A percentile compares a stretch with the other conserved stretches of the same genome.
These are phyloP conservation scores for Salix suchowensis DNA, from an alignment of 345 rosid species.

Conservation along the genomic window DNA sequence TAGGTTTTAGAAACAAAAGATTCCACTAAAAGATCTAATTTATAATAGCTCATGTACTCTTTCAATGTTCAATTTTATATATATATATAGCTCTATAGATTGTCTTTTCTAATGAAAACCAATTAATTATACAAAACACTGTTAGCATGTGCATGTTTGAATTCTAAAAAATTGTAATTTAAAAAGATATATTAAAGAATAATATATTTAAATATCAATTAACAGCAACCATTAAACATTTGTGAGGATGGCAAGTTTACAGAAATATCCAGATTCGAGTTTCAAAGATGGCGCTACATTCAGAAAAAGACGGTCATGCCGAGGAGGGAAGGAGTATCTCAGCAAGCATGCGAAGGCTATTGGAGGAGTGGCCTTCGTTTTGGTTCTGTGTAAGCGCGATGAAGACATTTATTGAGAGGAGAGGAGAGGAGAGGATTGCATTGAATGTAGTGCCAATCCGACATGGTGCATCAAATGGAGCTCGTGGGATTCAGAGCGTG, in stretches of 20 bases:
- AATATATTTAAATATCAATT: no score
- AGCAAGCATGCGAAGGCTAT: neutral
- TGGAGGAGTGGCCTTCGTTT: neutral
- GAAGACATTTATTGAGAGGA: neutral
- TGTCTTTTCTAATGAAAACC: no score
- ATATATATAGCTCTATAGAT: no score
- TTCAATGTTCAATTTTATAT: no score
- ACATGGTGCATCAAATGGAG: constrained; percentile 22
- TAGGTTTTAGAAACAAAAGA: no score
- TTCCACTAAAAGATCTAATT: no score
- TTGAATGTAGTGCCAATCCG: constrained; percentile 6
- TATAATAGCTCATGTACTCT: no score
- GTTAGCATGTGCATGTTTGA: no score
- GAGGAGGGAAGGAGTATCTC: neutral
- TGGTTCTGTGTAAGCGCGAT: neutral
- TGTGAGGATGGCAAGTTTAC: neutral
- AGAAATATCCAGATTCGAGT: neutral
- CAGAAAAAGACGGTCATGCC: neutral
- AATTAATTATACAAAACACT: no score
- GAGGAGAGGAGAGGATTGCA: neutral
- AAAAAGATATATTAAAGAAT: no score
- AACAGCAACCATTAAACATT: neutral
- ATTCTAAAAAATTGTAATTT: no score
- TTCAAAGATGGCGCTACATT: neutral
- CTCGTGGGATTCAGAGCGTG: constrained; percentile 31